These are phyloP conservation scores for Torulaspora pretoriensis DNA, from an alignment of 1,139 yeast species.

Conservation along the genomic window DNA sequence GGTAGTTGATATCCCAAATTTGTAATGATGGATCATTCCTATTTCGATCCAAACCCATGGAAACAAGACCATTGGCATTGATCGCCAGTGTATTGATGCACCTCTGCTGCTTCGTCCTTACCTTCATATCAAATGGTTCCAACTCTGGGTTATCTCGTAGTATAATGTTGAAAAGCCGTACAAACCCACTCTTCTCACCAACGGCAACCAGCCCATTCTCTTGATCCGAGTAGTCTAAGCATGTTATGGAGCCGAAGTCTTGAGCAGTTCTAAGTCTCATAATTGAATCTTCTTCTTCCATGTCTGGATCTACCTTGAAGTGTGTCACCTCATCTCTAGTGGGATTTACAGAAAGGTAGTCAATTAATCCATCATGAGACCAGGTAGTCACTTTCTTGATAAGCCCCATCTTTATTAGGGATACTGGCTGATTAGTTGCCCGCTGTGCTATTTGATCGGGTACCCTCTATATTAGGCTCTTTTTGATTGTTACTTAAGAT, in stretches of 20 bases:
- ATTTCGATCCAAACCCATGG: constrained; percentile 76
- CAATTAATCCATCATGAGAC: constrained; percentile 31
- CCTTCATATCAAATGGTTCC: constrained; percentile 26
- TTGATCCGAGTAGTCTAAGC: constrained; percentile 59
- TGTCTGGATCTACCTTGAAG: constrained; percentile 34
- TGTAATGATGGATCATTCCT: constrained; percentile 74
- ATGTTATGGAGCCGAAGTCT: constrained; percentile 70
- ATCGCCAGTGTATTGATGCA: constrained; percentile 75
- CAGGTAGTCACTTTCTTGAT: constrained; percentile 33
- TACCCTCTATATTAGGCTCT: neutral
- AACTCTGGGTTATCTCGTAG: constrained; percentile 16
- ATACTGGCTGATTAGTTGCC: neutral
- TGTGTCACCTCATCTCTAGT: constrained; percentile 38
- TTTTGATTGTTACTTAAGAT: neutral
- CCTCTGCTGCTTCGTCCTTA: constrained; percentile 64
- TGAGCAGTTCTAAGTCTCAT: constrained; percentile 49
- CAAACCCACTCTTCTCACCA: constrained; percentile 69
- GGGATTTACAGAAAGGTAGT: constrained; percentile 37
- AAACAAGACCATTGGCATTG: constrained; percentile 60
- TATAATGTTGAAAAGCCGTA: constrained; percentile 59
- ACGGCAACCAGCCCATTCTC: constrained; percentile 62
- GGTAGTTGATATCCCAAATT: constrained; percentile 74
- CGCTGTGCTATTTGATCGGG: neutral
- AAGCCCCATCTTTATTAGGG: constrained; percentile 28
- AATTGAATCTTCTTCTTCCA: constrained; percentile 42